Base-by-base conservation (phyloP, 495 filamentous ascomycete species). In the Penicillium arizonense region DNA sequence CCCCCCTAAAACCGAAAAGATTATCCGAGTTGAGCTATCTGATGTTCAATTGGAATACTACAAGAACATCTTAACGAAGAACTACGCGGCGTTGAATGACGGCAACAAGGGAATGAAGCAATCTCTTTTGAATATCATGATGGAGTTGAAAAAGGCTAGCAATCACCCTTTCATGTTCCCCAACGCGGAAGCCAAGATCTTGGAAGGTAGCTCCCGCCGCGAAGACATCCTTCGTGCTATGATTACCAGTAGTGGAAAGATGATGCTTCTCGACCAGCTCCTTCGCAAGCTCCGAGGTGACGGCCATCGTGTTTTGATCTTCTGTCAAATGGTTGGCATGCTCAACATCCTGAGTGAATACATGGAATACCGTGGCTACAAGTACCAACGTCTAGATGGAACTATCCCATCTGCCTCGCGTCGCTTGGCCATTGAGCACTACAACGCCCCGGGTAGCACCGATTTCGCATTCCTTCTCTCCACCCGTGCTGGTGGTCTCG, bases 321-420 rank as follows among this genome's bases (percentile, higher is more conserved):
- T 99, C 74, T 96, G 94, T 57, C 95, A 97, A 68, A 97, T 99
- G 95, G 94, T 99, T 32, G 94, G 91, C 68, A 97, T 99, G 85
- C 83, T 99, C 4, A 91, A 99, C 59, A 91, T 99, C 48, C 77
- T 99, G 0, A 87, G 88, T 37, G 91, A 97, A 56, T 99, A 99
- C 68, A 80, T 97, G 54, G 84, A 89, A 44, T 81, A 89, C 32
- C 90, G 94, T 32, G 89, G 90, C 12, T 91, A 97, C 68, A 82
- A 90, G 42, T 96, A 91, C 63, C 94, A 99, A 67, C 81, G 94
- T 9, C 82, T 99, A 4, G 94, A 99, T 63, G 94, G 94, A 54
- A 99, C 94, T 3, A 96, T 97, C 55, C 83, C 91, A 34, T 86
- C 95, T 13, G 83, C 81, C 2, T 80, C 90, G 50, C 86, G 94